phyloP scores from a whole-genome alignment of 441 rosid species.

The Populus hybrid region DNA sequence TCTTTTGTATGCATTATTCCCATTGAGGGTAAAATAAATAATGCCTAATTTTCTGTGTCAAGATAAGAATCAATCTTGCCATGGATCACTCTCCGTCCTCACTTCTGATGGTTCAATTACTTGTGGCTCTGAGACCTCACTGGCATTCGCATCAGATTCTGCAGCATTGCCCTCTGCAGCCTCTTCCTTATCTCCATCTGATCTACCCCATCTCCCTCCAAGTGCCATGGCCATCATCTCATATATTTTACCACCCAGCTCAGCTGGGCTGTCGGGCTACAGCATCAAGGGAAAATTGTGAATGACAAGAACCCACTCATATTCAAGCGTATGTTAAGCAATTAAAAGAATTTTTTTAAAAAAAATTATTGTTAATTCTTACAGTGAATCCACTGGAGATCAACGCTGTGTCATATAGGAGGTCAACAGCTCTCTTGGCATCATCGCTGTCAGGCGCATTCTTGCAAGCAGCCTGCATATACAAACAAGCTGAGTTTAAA shows the following conservation, averaged over 20 bases:
- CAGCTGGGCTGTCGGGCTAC: constrained; percentile 98
- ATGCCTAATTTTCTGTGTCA: neutral
- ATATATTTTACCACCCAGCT: constrained; percentile 88
- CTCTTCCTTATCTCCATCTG: constrained; percentile 41
- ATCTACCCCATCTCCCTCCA: constrained; percentile 96
- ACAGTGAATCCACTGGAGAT: constrained; percentile 96
- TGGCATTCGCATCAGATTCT: constrained; percentile 16
- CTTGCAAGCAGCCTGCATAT: constrained; percentile 86
- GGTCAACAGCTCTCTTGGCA: constrained; percentile 91
- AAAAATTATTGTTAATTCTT: constrained; percentile 19
- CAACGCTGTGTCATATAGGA: constrained; percentile 84
- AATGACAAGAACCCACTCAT: neutral
- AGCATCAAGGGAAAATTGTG: neutral
- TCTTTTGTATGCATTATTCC: neutral
- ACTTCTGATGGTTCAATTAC: constrained; percentile 94
- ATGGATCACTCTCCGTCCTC: constrained; percentile 81
- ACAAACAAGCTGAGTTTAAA: neutral
- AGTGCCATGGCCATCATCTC: constrained; percentile 99
- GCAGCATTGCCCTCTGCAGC: constrained; percentile 21
- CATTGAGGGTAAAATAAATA: neutral
- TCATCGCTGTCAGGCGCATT: constrained; percentile 76
- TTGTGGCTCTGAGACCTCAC: constrained; percentile 41
- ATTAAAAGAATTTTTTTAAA: no score
- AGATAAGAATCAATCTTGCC: constrained; percentile 49
- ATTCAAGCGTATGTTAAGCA: neutral